Base-by-base conservation (phyloP, 139 green algal species). In the Chlamydomonas schloesseri region DNA sequence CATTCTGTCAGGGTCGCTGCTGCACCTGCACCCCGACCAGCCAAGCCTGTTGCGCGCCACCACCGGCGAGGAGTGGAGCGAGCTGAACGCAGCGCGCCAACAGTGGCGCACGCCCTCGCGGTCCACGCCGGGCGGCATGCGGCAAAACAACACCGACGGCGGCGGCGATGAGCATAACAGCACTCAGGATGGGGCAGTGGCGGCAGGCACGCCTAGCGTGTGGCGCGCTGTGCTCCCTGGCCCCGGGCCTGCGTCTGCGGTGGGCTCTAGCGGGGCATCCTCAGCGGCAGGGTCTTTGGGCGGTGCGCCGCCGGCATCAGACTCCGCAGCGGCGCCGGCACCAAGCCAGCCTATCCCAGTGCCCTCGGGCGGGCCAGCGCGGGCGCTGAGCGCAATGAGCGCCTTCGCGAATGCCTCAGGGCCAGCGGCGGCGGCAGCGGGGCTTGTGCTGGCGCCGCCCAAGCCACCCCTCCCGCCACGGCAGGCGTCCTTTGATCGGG, bases 381-480 rank as follows among this genome's bases (percentile, higher is more conserved):
- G 17, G 70, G 70, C 34, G 33, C 20, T 23, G 26, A 13, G 10
- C 55, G 50, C 18, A 23, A 36, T 21, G 55, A 82, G 75, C 58
- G 75, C 75, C 57, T 82, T 82, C n/a, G 75, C 75, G 0, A 29
- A 37, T 23, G 75, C 67, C 1, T 28, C 67, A 1, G n/a, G 5
- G 5, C n/a, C 60, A 5, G 76, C 76, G 17, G 76, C 76, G 37
- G 60, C 60, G 24, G 58, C 26, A 26, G 75, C 62, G 29, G 73
- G 29, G 26, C 14, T 36, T 24, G 37, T 42, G 37, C 20, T 34
- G 57, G 55, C 57, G 58, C 26, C 29, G 60, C 42, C 60, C 62
- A 73, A 47, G 67, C 79, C 79, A 47, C 79, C 79, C 46, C 64
- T 85, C 31, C 79, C 79, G 65, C 79, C 79, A 4, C 79, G 79